phyloP scores from a whole-genome alignment of 805 yeast genomes.

The Candida awuae region DNA sequence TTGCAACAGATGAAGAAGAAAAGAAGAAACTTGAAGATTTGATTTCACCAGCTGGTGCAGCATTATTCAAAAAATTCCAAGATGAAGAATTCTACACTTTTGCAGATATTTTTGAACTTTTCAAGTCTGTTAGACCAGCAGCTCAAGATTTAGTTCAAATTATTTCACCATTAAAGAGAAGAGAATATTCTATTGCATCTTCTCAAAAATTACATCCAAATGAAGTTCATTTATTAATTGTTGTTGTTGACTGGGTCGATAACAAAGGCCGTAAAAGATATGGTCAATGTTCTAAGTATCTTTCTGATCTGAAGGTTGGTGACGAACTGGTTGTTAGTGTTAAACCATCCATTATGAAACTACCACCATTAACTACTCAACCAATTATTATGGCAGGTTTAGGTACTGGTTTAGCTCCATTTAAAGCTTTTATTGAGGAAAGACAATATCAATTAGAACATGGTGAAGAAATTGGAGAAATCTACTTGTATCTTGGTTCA shows the following conservation, averaged over 20 bases:
- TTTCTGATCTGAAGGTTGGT: constrained; percentile 73
- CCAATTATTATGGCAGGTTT: constrained; percentile 96
- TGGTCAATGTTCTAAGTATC: constrained; percentile 91
- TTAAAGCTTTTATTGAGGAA: constrained; percentile 95
- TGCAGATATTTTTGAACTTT: constrained; percentile 72
- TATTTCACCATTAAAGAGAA: constrained; percentile 83
- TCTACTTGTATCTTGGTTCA: constrained; percentile 83
- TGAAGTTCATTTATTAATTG: constrained; percentile 84
- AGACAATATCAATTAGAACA: constrained; percentile 87
- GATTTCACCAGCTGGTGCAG: constrained; percentile 76
- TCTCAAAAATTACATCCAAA: constrained; percentile 89
- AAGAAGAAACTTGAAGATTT: constrained; percentile 52
- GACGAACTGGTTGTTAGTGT: constrained; percentile 87
- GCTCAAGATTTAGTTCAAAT: constrained; percentile 61
- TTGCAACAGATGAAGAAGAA: constrained; percentile 63
- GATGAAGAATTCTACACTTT: constrained; percentile 78
- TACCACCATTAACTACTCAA: constrained; percentile 78
- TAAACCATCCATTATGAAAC: constrained; percentile 94
- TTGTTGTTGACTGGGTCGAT: constrained; percentile 94
- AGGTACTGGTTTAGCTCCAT: constrained; percentile 97
- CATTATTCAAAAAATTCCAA: constrained; percentile 71
- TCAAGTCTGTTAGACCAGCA: constrained; percentile 74
- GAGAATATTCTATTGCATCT: constrained; percentile 96
- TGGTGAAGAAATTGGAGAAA: constrained; percentile 83
- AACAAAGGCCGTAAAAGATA: constrained; percentile 74